Evolutionary conservation across 169 alveolate genomes (phyloP).

Genomic region (Plasmodium ovale): DNA sequence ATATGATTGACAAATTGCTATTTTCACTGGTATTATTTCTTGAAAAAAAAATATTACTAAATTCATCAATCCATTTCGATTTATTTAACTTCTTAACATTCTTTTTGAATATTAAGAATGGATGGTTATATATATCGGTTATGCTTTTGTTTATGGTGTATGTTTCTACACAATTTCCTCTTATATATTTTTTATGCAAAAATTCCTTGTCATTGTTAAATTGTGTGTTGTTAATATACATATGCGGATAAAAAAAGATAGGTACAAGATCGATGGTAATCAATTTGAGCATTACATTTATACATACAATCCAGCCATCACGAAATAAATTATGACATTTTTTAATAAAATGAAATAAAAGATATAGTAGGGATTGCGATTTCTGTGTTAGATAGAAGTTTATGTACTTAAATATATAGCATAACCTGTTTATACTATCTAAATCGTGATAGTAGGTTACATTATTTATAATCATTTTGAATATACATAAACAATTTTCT

Average conservation of each 20-base stretch:
- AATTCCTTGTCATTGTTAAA: conserved; percentile 58
- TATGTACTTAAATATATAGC: conserved; percentile 61
- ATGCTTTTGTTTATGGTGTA: conserved; percentile 55
- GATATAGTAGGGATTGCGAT: conserved; percentile 61
- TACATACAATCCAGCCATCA: conserved; percentile 64
- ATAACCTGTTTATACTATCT: conserved; percentile 41
- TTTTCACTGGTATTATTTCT: conserved; percentile 54
- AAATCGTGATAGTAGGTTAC: conserved; percentile 60
- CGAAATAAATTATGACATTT: conserved; percentile 65
- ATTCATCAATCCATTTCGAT: conserved; percentile 76
- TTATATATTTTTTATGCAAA: conserved; percentile 25
- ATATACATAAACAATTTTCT: conserved; percentile 64
- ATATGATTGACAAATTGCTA: conserved; percentile 37
- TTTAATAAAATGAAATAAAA: conserved; percentile 62
- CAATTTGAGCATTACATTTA: conserved; percentile 53
- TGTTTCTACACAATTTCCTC: conserved; percentile 67
- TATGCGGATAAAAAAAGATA: conserved; percentile 53
- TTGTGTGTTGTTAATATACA: conserved; percentile 51
- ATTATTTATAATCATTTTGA: conserved; percentile 64
- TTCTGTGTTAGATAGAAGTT: conserved; percentile 73
- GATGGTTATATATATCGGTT: conserved; percentile 68
- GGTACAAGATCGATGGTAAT: conserved; percentile 59
- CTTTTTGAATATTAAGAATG: conserved; percentile 56
- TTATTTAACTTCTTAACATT: conserved; percentile 62
- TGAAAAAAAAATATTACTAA: conserved; percentile 69